phyloP scores from a whole-genome alignment of 164 flowering plant genomes.

The Macadamia tetraphylla region DNA sequence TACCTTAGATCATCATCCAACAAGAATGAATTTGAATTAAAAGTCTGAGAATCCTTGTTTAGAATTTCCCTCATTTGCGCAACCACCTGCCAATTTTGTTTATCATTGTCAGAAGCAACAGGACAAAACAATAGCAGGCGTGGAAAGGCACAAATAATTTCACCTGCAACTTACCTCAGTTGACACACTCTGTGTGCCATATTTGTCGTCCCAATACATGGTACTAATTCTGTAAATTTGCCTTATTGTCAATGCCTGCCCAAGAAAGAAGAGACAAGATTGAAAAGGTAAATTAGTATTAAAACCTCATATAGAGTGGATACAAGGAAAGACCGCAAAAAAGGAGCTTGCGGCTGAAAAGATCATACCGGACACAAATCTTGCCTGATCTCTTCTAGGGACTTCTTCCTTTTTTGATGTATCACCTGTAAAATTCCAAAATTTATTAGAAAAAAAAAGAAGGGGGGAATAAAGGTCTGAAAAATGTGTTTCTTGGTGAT shows the following conservation, averaged over 20 bases:
- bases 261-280: constrained; percentile 3
- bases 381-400: constrained; percentile 82
- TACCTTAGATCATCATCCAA: constrained; percentile 98
- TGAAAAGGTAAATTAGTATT: not conserved
- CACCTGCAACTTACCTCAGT: constrained; percentile 59
- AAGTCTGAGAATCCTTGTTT: constrained; percentile 69
- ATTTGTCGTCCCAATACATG: constrained; percentile 99
- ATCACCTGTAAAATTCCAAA: constrained; percentile 54
- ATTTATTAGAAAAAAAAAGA: not conserved
- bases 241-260: constrained; percentile 75
- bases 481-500: not conserved
- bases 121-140: not conserved
- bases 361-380: constrained; percentile 92
- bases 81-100: constrained; percentile 58
- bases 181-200: constrained; percentile 93
- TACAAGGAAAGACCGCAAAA: not conserved
- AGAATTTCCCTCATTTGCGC: constrained; percentile 81
- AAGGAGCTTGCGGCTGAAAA: not conserved
- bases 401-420: constrained; percentile 94
- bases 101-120: constrained; percentile 9
- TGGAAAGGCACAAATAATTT: not conserved
- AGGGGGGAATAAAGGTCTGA: not conserved
- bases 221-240: constrained; percentile 96
- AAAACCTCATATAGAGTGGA: not conserved
- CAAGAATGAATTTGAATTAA: constrained; percentile 85